These are phyloP conservation scores for Sherardia arvensis DNA, from an alignment of 257 asterid genomes.

Conservation along the genomic window DNA sequence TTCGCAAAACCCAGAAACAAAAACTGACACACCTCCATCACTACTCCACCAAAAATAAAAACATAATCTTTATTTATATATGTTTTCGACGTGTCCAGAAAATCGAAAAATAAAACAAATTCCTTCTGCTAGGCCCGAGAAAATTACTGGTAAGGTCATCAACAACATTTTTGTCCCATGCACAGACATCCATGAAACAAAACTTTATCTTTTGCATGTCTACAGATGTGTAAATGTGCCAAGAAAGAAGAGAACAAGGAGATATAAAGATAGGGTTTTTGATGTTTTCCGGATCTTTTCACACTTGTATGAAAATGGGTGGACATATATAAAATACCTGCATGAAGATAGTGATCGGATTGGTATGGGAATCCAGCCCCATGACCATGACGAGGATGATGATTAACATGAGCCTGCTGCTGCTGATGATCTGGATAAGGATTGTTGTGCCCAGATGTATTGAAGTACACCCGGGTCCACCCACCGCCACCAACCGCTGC, in stretches of 20 bases:
- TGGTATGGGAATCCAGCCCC: constrained; percentile 40
- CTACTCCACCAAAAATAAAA: neutral
- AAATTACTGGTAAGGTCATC: neutral
- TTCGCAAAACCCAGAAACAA: constrained; percentile 1
- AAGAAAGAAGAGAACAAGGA: neutral
- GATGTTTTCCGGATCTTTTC: neutral
- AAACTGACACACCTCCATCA: neutral
- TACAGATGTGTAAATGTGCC: neutral
- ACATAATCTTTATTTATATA: neutral
- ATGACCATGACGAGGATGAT: constrained; percentile 11
- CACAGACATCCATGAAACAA: constrained; percentile 1
- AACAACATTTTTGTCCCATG: neutral
- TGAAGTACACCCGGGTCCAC: constrained; percentile 28
- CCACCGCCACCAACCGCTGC: constrained; percentile 11
- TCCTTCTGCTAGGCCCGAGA: neutral
- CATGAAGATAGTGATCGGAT: constrained; percentile 38
- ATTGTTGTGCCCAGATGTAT: constrained; percentile 24
- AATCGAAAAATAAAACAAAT: neutral
- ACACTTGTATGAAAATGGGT: neutral
- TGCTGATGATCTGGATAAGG: constrained; percentile 37
- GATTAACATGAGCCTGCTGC: neutral
- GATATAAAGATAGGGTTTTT: constrained; percentile 16
- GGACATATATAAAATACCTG: constrained; percentile 34
- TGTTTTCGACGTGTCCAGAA: neutral
- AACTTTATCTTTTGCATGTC: neutral